Conservation (phyloP, 192 early-diverging fungal species). For the Coemansia sp. region DNA sequence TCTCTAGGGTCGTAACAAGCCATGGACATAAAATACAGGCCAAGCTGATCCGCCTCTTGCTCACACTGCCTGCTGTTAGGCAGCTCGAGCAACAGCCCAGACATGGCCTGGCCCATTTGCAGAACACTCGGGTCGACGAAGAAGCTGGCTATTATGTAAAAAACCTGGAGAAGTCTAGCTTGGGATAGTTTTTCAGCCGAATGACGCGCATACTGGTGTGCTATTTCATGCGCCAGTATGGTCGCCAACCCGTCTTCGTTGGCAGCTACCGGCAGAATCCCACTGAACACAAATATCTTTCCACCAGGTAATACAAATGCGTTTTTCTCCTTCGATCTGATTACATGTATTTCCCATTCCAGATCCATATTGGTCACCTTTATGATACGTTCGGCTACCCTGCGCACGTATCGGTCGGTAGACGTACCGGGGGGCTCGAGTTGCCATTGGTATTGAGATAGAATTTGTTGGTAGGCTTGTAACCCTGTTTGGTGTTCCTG, state of each 20-base stretch:
- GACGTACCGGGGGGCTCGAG: conserved; percentile 74
- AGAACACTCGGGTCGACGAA: conserved; percentile 68
- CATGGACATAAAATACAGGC: conserved; percentile 82
- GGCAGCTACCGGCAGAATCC: conserved; percentile 77
- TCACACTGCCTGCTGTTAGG: conserved; percentile 90
- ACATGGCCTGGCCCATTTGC: conserved; percentile 61
- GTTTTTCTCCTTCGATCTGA: conserved; percentile 78
- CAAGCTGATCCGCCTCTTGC: conserved; percentile 91
- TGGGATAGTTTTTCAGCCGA: conserved; percentile 86
- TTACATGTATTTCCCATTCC: conserved; percentile 92
- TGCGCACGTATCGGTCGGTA: conserved; percentile 63
- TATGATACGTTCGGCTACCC: conserved; percentile 74
- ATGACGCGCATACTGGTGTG: conserved; percentile 90
- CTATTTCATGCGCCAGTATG: conserved; percentile 93
- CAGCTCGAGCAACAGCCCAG: conserved; percentile 74
- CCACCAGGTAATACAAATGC: conserved; percentile 96
- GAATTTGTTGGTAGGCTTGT: conserved; percentile 71
- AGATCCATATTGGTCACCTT: conserved; percentile 67
- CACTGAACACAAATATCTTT: conserved; percentile 97
- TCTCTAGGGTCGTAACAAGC: conserved; percentile 90
- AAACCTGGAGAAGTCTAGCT: conserved; percentile 62
- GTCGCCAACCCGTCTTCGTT: conserved; percentile 90
- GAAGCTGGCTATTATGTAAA: conserved; percentile 62
- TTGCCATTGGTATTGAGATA: conserved; percentile 63
- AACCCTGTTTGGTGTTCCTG: conserved; percentile 59